These are phyloP conservation scores for Backusella sp. DNA, from an alignment of 192 early-diverging fungal species.

Conservation along the genomic window DNA sequence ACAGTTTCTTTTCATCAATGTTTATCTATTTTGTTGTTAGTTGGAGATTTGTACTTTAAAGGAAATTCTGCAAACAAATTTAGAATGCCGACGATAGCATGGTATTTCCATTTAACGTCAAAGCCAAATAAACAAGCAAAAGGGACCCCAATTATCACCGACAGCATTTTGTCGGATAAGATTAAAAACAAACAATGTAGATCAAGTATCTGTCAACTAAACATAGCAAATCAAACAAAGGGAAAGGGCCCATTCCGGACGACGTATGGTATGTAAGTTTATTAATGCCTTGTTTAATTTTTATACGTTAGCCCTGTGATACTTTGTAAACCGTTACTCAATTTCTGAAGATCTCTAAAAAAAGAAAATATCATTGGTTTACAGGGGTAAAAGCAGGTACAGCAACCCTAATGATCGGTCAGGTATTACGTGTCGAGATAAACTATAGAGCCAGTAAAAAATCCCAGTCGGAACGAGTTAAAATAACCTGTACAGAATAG, in stretches of 20 bases:
- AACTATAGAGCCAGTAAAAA: not conserved
- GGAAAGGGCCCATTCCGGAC: not conserved
- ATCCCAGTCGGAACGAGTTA: not conserved
- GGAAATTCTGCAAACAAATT: not conserved
- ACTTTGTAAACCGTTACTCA: not conserved
- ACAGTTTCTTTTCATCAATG: not conserved
- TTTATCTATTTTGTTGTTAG: not conserved
- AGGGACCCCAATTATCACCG: not conserved
- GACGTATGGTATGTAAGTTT: not conserved
- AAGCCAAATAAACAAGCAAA: constrained; percentile 2
- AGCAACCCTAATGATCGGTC: not conserved
- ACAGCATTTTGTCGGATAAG: not conserved
- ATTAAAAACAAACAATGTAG: not conserved
- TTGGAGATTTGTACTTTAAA: not conserved
- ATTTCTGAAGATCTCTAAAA: not conserved
- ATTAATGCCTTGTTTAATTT: not conserved
- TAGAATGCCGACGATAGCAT: not conserved
- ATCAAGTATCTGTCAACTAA: not conserved
- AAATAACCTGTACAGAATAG: not conserved
- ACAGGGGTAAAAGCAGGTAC: not conserved
- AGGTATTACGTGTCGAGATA: not conserved
- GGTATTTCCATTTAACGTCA: not conserved
- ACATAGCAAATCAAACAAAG: not conserved
- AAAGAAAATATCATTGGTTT: not conserved
- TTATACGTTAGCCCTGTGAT: not conserved